Conservation (phyloP, 2,329 filamentous ascomycete genomes). For the Exophiala mesophila region DNA sequence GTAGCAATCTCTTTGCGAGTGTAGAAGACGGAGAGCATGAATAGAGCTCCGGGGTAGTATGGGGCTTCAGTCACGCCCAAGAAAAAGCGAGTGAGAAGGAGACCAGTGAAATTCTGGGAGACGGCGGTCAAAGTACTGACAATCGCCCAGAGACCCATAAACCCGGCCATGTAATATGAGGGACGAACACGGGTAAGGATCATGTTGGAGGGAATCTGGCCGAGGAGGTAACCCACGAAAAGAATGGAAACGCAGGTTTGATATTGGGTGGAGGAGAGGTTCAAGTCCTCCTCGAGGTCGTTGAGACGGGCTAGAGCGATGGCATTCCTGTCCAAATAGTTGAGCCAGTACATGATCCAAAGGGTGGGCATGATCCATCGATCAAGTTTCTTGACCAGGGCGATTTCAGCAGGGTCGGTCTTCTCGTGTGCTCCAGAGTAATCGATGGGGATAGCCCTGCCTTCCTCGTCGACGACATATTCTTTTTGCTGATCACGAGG, state of each 20-base stretch:
- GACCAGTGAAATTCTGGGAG: constrained; percentile 37
- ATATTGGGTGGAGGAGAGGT: constrained; percentile 29
- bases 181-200: constrained; percentile 35
- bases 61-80: constrained; percentile 35
- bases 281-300: constrained; percentile 29
- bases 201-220: constrained; percentile 26
- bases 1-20: constrained; percentile 43
- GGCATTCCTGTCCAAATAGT: constrained; percentile 30
- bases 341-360: constrained; percentile 24
- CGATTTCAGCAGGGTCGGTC: constrained; percentile 36
- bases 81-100: constrained; percentile 39
- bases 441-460: constrained; percentile 26
- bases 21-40: constrained; percentile 61
- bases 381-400: constrained; percentile 36
- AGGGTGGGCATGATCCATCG: constrained; percentile 31
- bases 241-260: constrained; percentile 31
- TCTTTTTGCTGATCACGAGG: not conserved
- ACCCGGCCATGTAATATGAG: constrained; percentile 39
- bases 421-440: constrained; percentile 39
- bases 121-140: constrained; percentile 33
- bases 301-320: constrained; percentile 32
- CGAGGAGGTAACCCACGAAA: constrained; percentile 27
- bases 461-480: constrained; percentile 10
- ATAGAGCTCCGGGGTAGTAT: constrained; percentile 58
- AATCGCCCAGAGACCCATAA: constrained; percentile 33